Evolutionary conservation across 106 monocot species (phyloP), one percentile per base, ranked within the genome.

Genomic region (Allium fistulosum): DNA sequence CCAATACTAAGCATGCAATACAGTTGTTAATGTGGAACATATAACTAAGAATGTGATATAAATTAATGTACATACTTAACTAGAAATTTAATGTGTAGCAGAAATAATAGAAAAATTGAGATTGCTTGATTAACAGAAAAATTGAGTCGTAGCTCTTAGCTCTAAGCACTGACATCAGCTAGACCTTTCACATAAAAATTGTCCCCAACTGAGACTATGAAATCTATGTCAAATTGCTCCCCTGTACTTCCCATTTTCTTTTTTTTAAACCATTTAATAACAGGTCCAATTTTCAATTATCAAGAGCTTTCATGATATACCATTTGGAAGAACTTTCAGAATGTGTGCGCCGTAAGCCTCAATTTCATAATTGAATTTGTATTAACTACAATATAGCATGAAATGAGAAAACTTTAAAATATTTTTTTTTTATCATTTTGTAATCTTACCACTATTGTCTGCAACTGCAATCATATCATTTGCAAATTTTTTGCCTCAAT

Each of bases 171-270:
- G 9, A 81, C 63, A 46, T 65, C 78, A 7, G 51, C 51, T 57
- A 87, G 27, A 51, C 87, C 87, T n/a, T 18, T 53, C 4, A 83
- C 78, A 57, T 87, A 87, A 72, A 87, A 87, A 45, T 87, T 87
- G 58, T 83, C 83, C 4, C 87, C 87, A 6, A 72, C 69, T 7
- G 87, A 82, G 12, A 74, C 55, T 46, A 74, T 26, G 14, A 73
- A 70, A 53, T 69, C 66, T 51, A 69, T 58, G 65, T 61, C 70
- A 5, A 77, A 59, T 8, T 74, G 57, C 49, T 75, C 74, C 6
- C 63, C 70, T n/a, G 70, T 65, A 12, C 16, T 57, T 10, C 75
- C 74, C 71, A 74, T 74, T 69, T 71, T 46, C n/a, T 17, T 22
- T 3, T 37, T 4, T 37, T 37, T 0, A 37, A 37, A 37, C 37